Evolutionary conservation across 2,329 filamentous ascomycete species (phyloP).

Genomic region (Colletotrichum neosansevieriae): DNA sequence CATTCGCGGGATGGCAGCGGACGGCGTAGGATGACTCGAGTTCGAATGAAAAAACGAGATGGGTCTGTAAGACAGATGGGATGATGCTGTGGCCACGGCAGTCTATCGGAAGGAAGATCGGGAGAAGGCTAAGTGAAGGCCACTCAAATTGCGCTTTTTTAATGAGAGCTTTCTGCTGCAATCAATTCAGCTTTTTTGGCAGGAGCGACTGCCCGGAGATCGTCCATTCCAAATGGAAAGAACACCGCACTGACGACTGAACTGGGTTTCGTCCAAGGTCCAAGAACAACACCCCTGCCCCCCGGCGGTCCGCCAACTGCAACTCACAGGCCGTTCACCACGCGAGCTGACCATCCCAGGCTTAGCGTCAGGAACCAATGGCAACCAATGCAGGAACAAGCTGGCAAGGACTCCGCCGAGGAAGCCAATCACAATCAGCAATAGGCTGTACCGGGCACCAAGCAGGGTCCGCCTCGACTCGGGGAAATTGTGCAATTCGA

Average conservation of each 20-base stretch:
- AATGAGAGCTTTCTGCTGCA: too few species aligned
- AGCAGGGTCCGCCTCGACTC: constrained; percentile 1
- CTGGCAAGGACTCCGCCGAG: not conserved
- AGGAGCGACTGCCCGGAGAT: not conserved
- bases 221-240: too few species aligned
- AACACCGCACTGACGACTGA: not conserved
- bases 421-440: constrained; percentile 25
- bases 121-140: not conserved
- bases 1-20: constrained; percentile 17
- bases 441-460: not conserved
- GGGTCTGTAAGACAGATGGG: constrained; percentile 22
- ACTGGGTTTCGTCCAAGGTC: too few species aligned
- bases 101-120: not conserved
- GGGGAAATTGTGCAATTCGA: constrained; percentile 39
- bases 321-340: not conserved
- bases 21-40: not conserved
- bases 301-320: not conserved
- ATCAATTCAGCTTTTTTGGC: too few species aligned
- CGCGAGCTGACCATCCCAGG: constrained; percentile 22
- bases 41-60: constrained; percentile 17
- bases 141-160: too few species aligned
- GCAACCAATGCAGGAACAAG: constrained; percentile 19
- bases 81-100: constrained; percentile 1
- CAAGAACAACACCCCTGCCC: too few species aligned
- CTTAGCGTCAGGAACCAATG: constrained; percentile 37